These are phyloP conservation scores for Cyclaneusma minus DNA, from an alignment of 2,329 filamentous ascomycete genomes.

Conservation along the genomic window DNA sequence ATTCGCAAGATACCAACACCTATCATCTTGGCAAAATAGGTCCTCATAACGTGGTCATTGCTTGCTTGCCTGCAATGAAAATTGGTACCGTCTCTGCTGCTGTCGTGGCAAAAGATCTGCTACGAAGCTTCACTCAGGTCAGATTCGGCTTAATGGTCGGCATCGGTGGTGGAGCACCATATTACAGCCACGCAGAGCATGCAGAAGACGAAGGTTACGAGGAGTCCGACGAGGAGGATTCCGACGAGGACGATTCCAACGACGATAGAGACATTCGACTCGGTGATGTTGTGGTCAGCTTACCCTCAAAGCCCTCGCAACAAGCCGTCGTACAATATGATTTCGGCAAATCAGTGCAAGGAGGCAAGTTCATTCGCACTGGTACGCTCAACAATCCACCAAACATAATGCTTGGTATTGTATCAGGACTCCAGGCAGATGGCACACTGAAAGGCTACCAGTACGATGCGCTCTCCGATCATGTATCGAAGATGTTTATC, in stretches of 20 bases:
- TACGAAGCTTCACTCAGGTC: constrained; percentile 7
- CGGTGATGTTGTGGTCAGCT: constrained; percentile 7
- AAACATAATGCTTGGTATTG: constrained; percentile 4
- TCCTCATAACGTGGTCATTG: constrained; percentile 10
- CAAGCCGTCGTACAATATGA: constrained; percentile 13
- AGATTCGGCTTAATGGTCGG: constrained; percentile 8
- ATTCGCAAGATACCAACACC: constrained; percentile 5
- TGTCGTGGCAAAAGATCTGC: constrained; percentile 8
- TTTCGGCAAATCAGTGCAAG: constrained; percentile 9
- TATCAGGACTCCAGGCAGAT: constrained; percentile 4
- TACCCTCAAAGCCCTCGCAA: constrained; percentile 4
- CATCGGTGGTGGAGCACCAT: constrained; percentile 7
- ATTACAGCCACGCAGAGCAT: constrained; percentile 1
- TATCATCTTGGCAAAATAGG: constrained; percentile 8
- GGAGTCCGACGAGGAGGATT: constrained; percentile 1
- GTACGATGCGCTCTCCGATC: constrained; percentile 8
- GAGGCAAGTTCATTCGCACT: constrained; percentile 3
- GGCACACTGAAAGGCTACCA: constrained; percentile 1
- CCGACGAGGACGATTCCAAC: constrained; percentile 1
- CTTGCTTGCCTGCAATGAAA: constrained; percentile 7
- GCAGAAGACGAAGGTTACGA: constrained; percentile 1
- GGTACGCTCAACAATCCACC: constrained; percentile 7
- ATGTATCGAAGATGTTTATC: constrained; percentile 1
- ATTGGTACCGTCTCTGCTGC: constrained; percentile 9
- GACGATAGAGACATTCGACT: constrained; percentile 5